Conservation (phyloP, 225 moss, liverwort and hornwort genomes). For the Marchantia polymorpha region DNA sequence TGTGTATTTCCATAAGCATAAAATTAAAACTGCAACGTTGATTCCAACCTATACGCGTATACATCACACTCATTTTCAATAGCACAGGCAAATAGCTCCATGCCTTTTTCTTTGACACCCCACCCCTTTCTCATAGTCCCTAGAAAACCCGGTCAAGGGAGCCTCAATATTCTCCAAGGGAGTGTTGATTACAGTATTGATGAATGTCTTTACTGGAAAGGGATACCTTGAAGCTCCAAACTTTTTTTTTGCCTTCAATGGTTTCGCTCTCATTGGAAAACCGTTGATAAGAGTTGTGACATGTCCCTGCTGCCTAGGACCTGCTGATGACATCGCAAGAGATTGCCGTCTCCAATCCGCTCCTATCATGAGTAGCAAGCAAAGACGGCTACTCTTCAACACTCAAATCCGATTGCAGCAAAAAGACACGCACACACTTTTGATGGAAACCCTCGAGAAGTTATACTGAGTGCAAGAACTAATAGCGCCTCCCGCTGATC, state of each 20-base stretch:
- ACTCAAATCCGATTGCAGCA: slow-evolving; percentile 5
- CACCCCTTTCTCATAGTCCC: slow-evolving; percentile 99
- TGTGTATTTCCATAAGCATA: slow-evolving; percentile 63
- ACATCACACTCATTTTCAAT: slow-evolving; percentile 75
- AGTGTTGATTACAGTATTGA: slow-evolving; percentile 70
- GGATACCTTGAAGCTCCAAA: slow-evolving; percentile 97
- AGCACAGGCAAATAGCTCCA: slow-evolving; percentile 85
- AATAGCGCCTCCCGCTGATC: slow-evolving; percentile 12
- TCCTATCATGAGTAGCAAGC: slow-evolving; percentile 20
- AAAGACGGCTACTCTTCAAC: neutral
- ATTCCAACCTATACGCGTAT: slow-evolving; percentile 76
- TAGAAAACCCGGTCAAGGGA: slow-evolving; percentile 66
- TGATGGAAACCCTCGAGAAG: neutral
- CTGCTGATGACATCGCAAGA: neutral
- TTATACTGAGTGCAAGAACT: neutral
- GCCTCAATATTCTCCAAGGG: slow-evolving; percentile 69
- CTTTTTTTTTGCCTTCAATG: slow-evolving; percentile 99
- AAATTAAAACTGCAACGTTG: slow-evolving; percentile 95
- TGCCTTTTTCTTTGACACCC: slow-evolving; percentile 97
- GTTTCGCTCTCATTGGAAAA: slow-evolving; percentile 17
- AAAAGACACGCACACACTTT: neutral
- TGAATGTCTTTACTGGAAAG: slow-evolving; percentile 64
- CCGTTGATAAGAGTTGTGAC: slow-evolving; percentile 24
- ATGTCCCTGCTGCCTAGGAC: slow-evolving; percentile 19
- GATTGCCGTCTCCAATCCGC: slow-evolving; percentile 20